Conservation (phyloP, 2,329 filamentous ascomycete genomes). For the Trichoderma pleuroti region DNA sequence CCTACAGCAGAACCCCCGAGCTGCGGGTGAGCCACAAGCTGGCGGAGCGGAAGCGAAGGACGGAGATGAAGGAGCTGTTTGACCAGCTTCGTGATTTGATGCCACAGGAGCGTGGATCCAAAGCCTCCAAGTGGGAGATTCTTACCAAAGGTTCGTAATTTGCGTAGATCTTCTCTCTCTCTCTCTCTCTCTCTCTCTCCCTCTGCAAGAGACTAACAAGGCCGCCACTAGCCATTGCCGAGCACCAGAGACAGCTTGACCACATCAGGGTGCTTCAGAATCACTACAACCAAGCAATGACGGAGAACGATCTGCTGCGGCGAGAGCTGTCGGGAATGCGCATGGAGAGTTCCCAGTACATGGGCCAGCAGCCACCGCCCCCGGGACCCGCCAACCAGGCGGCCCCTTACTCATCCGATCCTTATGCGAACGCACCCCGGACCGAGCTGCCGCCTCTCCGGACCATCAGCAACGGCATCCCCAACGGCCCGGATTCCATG, state of each 20-base stretch:
- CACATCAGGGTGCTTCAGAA: slow-evolving; percentile 44
- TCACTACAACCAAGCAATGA: slow-evolving; percentile 41
- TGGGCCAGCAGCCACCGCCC: slow-evolving; percentile 30
- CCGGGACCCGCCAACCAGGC: slow-evolving; percentile 23
- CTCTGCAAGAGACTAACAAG: slow-evolving; percentile 18
- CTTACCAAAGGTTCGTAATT: slow-evolving; percentile 68
- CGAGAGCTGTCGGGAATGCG: slow-evolving; percentile 47
- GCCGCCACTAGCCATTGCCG: slow-evolving; percentile 51
- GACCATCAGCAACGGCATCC: slow-evolving; percentile 44
- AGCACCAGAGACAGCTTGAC: slow-evolving; percentile 55
- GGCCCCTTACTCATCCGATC: slow-evolving; percentile 30
- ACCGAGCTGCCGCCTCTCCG: slow-evolving; percentile 57
- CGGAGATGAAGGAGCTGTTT: slow-evolving; percentile 86
- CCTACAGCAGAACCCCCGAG: slow-evolving; percentile 79
- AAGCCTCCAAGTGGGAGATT: slow-evolving; percentile 88
- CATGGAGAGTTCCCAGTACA: slow-evolving; percentile 47
- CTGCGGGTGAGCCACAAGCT: slow-evolving; percentile 80
- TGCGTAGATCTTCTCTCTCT: neutral
- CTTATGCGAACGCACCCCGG: slow-evolving; percentile 35
- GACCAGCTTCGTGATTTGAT: slow-evolving; percentile 75
- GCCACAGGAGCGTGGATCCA: slow-evolving; percentile 76
- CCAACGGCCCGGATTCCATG: slow-evolving; percentile 56
- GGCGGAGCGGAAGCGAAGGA: slow-evolving; percentile 76
- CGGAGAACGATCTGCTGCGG: slow-evolving; percentile 48
- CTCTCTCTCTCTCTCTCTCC: neutral